Percentiles rank a stretch among this genome's conserved stretches.
phyloP scores from a whole-genome alignment of 2,329 filamentous ascomycete genomes.

The Coccinonectria pachysandricola region DNA sequence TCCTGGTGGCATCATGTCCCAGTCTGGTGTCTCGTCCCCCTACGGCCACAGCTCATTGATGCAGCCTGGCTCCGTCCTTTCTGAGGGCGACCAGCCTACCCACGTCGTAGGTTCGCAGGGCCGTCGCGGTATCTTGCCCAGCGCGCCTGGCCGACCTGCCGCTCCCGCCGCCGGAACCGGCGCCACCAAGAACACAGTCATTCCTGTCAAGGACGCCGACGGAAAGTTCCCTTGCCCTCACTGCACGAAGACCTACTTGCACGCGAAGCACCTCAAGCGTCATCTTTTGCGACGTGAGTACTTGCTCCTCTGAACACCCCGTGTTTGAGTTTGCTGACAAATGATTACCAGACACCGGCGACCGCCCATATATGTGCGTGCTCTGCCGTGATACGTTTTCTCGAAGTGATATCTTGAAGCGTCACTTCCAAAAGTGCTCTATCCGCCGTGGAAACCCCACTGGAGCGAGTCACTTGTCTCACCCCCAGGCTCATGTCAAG shows the following conservation, averaged over 20 bases:
- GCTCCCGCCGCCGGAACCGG: conserved; percentile 61
- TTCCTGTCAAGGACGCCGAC: conserved; percentile 90
- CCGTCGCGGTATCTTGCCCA: conserved; percentile 81
- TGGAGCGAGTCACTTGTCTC: conserved; percentile 85
- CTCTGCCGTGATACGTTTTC: conserved; percentile 97
- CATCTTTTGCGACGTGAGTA: conserved; percentile 91
- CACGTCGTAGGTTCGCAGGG: conserved; percentile 95
- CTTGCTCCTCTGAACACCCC: conserved; percentile 16
- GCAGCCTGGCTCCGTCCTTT: conserved; percentile 44
- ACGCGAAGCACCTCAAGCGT: conserved; percentile 94
- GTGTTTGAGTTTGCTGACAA: conserved; percentile 20
- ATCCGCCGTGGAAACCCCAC: conserved; percentile 93
- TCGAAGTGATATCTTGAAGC: conserved; percentile 94
- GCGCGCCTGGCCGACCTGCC: conserved; percentile 74
- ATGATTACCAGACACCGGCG: conserved; percentile 67
- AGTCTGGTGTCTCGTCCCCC: conserved; percentile 46
- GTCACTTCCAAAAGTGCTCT: conserved; percentile 98
- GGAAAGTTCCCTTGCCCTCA: conserved; percentile 97
- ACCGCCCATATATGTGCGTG: conserved; percentile 96
- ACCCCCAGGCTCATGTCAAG: conserved; percentile 82
- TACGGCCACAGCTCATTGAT: conserved; percentile 51
- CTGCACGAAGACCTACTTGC: conserved; percentile 95
- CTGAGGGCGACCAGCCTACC: conserved; percentile 57
- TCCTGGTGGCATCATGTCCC: conserved; percentile 51
- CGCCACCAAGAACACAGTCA: conserved; percentile 66